Conservation (phyloP, 169 alveolate genomes). For the Eimeria sp. region DNA sequence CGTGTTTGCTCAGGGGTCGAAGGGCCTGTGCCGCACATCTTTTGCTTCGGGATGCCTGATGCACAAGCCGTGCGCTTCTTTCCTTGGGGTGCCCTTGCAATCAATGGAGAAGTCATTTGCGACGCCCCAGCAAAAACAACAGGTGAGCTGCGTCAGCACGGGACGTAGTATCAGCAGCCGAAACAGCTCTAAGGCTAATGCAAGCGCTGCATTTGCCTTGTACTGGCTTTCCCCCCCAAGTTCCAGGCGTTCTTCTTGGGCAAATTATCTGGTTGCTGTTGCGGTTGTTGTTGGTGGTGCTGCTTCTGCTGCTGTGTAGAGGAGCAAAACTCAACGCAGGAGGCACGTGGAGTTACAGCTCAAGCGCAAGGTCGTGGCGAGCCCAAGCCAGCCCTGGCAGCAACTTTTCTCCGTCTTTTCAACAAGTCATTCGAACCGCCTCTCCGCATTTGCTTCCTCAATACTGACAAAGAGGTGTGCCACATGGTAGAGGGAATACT, state of each 20-base stretch:
- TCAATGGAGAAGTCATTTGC: constrained; percentile 70
- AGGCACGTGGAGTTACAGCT: constrained; percentile 25
- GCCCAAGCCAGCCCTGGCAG: constrained; percentile 49
- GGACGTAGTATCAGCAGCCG: neutral
- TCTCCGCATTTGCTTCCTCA: constrained; percentile 57
- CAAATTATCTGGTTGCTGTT: neutral
- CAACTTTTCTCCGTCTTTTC: constrained; percentile 31
- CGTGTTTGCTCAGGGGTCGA: constrained; percentile 65
- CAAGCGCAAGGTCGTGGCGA: neutral
- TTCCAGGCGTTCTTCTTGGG: neutral
- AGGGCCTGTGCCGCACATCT: constrained; percentile 79
- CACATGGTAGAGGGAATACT: neutral
- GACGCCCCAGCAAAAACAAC: constrained; percentile 15
- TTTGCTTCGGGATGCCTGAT: constrained; percentile 73
- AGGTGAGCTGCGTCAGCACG: neutral
- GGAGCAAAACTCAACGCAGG: constrained; percentile 5
- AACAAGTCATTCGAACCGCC: constrained; percentile 59
- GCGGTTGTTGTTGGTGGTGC: neutral
- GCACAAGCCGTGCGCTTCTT: constrained; percentile 73
- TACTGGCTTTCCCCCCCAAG: neutral
- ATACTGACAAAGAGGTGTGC: constrained; percentile 38
- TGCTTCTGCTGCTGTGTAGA: neutral
- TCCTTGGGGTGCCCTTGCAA: constrained; percentile 80
- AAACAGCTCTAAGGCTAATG: neutral
- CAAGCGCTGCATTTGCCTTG: neutral